Evolutionary conservation across 352 stramenopile genomes (phyloP).

Genomic region (Pythium aquatile): DNA sequence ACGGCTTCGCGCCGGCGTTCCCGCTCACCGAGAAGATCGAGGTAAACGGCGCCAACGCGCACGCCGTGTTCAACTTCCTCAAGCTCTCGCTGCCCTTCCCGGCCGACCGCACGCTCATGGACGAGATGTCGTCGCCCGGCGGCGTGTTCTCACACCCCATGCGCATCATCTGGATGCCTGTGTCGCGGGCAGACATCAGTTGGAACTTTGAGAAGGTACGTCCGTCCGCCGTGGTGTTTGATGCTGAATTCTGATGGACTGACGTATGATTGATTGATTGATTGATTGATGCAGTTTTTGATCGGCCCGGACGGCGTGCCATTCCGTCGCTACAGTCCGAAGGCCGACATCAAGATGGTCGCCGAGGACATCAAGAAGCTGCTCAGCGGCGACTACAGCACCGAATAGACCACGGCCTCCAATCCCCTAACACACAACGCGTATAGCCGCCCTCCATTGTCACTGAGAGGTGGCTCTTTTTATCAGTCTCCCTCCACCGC

Average conservation of each 20-base stretch:
- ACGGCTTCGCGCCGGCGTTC: slow-evolving; percentile 70
- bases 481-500: not conserved
- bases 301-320: slow-evolving; percentile 74
- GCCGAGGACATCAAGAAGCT: slow-evolving; percentile 69
- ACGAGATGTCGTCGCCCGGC: slow-evolving; percentile 76
- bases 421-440: not conserved
- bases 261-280: not conserved
- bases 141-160: slow-evolving; percentile 81
- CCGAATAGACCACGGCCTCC: slow-evolving; percentile 12
- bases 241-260: not conserved
- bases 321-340: slow-evolving; percentile 80
- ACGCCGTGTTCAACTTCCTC: slow-evolving; percentile 80
- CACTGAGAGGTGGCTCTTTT: not conserved
- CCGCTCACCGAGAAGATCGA: slow-evolving; percentile 77
- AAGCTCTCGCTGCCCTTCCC: slow-evolving; percentile 67
- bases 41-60: slow-evolving; percentile 76
- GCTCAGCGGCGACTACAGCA: slow-evolving; percentile 32
- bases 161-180: slow-evolving; percentile 84
- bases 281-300: slow-evolving; percentile 46
- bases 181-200: slow-evolving; percentile 73
- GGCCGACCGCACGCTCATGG: slow-evolving; percentile 69
- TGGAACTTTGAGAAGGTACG: slow-evolving; percentile 86
- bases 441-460: not conserved
- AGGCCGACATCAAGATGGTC: slow-evolving; percentile 61
- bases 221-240: not conserved